Evolutionary conservation across 23 red algal species (phyloP), one percentile per base, ranked within the genome.

Genomic region (Gracilaria caudata): DNA sequence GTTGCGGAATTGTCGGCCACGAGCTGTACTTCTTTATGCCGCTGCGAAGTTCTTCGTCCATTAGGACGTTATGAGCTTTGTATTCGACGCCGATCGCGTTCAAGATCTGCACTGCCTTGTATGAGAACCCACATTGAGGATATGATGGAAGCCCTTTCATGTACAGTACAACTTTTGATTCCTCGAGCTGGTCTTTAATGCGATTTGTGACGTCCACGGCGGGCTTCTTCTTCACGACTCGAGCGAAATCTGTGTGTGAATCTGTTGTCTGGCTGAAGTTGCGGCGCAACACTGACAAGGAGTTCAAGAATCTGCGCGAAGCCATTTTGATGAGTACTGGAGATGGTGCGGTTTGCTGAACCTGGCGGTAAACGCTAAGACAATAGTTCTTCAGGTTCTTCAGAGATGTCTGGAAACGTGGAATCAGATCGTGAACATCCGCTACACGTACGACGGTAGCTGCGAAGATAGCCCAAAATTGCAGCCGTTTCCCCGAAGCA

Each of bases 1-100:
- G 86, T 71, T 99, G 97, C 36, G 97, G 97, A 46, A 99, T 95
- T 32, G 97, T 99, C 20, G 97, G 97, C 97, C 97, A 99, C 37
- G 89, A 47, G 51, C 82, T 90, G 64, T 71, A 95, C 21, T 78
- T 59, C 77, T 99, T 99, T 77, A 95, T 94, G 49, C 83, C 97
- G 46, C 84, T 78, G 14, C 93, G 89, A 19, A 99, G 86, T 14
- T 80, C 80, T 44, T 87, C 71, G 56, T 95, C 90, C 32, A 73
- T 90, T 4, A 99, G 85, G 24, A 99, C 97, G 54, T 99, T 99
- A 45, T 90, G 92, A 33, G 92, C 65, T 55, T 81, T 79, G 64
- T 94, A 99, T 14, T 92, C 80, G 20, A 96, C 93, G 44, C 93
- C 93, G 21, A 87, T 61, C 6, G 94, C 60, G 30, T 92, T 94